Evolutionary conservation across 1,284 basidiomycete species (phyloP), one percentile per base, ranked within the genome.

Genomic region (Sutorius eximius): DNA sequence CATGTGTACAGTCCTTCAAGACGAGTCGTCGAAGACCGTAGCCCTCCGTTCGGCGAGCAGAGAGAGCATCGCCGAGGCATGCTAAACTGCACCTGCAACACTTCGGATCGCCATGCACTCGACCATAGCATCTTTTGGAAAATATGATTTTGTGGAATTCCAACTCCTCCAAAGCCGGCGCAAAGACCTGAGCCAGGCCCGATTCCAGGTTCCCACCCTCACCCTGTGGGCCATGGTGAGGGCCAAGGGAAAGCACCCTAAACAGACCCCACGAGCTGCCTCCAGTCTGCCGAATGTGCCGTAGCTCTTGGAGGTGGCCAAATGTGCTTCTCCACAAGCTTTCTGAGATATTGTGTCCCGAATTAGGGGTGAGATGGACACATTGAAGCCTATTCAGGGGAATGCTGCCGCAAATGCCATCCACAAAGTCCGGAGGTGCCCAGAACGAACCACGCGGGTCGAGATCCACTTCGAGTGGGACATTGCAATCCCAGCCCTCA

Each of bases 91-190:
- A 53, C 29, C 48, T 27, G 30, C 62, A 64, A 11, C 24, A 16
- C 42, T 40, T 29, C n/a, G 44, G 15, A 29, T 27, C 42, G 2
- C 41, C 40, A 3, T 45, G 24, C 15, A 2, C 9, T 20, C 58
- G 38, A 63, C 62, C 32, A 60, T 60, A 15, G 49, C 60, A 51
- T 20, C 58, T 59, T 13, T 58, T 62, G 32, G 55, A 47, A 43
- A 75, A 77, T 20, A 56, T 50, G 12, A 63, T 52, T 1, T 52
- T 48, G 32, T 65, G 54, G 16, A 76, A 46, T 20, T 61, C 58
- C n/a, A 77, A 59, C 45, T 63, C 60, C 44, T 62, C 59, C 45
- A 77, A 65, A n/a, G 60, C 59, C 0, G 73, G 71, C 51, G 59
- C 64, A 68, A 56, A 76, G 43, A 16, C 48, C 45, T 49, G 59